These are phyloP conservation scores for Cryptosporidium ubiquitum DNA, from an alignment of 169 alveolate genomes.

Conservation along the genomic window DNA sequence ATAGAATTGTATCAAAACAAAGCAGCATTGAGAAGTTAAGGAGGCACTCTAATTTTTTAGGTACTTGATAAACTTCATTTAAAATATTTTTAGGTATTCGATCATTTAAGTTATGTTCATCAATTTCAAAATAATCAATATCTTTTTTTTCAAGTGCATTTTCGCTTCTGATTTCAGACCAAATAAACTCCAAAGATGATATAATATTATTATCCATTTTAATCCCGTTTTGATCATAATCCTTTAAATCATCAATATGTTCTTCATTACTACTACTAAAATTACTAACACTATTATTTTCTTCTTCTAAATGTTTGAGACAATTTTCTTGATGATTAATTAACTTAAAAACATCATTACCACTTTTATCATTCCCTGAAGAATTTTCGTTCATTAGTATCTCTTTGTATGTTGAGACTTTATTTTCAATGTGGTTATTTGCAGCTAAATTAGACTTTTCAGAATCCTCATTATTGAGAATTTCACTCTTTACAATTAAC, in stretches of 20 bases:
- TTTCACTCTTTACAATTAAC: neutral
- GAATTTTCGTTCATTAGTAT: neutral
- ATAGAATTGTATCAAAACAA: conserved; percentile 79
- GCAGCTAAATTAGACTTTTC: neutral
- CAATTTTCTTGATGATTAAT: neutral
- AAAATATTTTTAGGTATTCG: conserved; percentile 53
- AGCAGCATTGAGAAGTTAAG: conserved; percentile 74
- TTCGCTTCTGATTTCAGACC: conserved; percentile 72
- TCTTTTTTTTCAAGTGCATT: conserved; percentile 25
- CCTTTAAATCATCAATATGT: conserved; percentile 1
- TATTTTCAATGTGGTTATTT: neutral
- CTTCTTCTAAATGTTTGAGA: neutral
- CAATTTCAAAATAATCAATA: conserved; percentile 3
- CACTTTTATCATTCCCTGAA: neutral
- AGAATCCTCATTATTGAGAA: neutral
- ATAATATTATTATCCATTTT: conserved; percentile 42
- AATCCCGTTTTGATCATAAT: neutral
- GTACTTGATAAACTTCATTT: conserved; percentile 67
- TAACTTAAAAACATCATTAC: neutral
- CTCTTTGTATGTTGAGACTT: neutral
- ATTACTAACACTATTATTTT: neutral
- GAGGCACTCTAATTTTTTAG: conserved; percentile 55
- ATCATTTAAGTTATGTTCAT: neutral
- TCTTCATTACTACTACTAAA: conserved; percentile 13
- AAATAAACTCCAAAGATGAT: conserved; percentile 51